Evolutionary conservation across 2,329 filamentous ascomycete genomes (phyloP), one percentile per base, ranked within the genome.

Genomic region (Talaromyces marneffei): DNA sequence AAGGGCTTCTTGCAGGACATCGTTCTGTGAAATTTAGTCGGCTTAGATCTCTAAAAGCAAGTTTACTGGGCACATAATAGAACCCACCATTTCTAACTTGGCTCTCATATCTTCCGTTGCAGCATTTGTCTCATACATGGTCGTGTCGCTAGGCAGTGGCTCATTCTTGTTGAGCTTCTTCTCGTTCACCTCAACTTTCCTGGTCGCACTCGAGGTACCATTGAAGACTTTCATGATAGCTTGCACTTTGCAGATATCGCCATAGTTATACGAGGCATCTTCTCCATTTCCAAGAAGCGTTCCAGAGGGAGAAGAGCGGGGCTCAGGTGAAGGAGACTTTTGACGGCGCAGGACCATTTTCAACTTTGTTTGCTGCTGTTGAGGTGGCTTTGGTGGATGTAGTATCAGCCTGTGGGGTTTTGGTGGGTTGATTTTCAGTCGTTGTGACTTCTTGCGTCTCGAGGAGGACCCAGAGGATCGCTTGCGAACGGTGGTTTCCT

Each of bases 1-100:
- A 8, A 64, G 61, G 31, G 62, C 57, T 59, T 64, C 62, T 60
- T 63, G 59, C 61, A 69, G 33, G 42, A 69, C 61, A 59, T 62
- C 42, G 58, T 66, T 55, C 69, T 64, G 14, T 66, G 4, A 23
- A 3, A 23, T 12, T n/a, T 14, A n/a, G 37, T 53, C n/a, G 53
- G 23, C n/a, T 31, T 39, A 16, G 20, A 10, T 6, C 6, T 9
- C 14, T 1, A 12, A 25, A 18, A 18, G 18, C 35, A 33, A 9
- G 7, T 48, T 10, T 18, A 35, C 4, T 25, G 2, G 16, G 29
- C 3, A 2, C 65, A 67, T 64, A 66, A 37, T 67, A 63, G 10
- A 5, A 40, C 58, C 10, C 35, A 63, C 62, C 62, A 61, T 63
- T 58, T 63, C 62, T 20, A 46, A 12, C 29, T 63, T 54, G 10